These are phyloP conservation scores for Suillus clintonianus DNA, from an alignment of 768 basidiomycete genomes.

Conservation along the genomic window DNA sequence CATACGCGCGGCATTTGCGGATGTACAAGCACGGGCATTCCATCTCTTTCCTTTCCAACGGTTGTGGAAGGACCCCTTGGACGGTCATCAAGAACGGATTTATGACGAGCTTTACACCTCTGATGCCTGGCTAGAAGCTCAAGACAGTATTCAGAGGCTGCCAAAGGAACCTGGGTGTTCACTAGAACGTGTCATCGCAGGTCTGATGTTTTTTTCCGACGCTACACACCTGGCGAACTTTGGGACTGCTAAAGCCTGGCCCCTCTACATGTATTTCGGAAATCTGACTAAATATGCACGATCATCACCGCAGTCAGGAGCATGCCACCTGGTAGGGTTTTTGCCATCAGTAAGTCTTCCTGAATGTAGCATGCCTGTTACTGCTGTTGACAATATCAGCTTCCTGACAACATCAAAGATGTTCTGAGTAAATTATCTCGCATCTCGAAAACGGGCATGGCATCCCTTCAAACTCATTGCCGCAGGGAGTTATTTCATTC, in stretches of 20 bases:
- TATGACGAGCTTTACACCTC: slow-evolving; percentile 23
- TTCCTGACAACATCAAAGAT: slow-evolving; percentile 1
- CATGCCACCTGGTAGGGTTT: slow-evolving; percentile 14
- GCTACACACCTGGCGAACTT: slow-evolving; percentile 17
- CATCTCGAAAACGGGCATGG: neutral
- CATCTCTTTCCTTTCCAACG: slow-evolving; percentile 25
- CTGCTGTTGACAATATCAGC: neutral
- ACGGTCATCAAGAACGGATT: slow-evolving; percentile 8
- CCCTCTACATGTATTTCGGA: slow-evolving; percentile 17
- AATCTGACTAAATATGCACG: slow-evolving; percentile 20
- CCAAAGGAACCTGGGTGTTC: slow-evolving; percentile 15
- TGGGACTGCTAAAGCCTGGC: slow-evolving; percentile 20
- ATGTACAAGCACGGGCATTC: slow-evolving; percentile 9
- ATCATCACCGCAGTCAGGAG: slow-evolving; percentile 8
- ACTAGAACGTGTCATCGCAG: slow-evolving; percentile 8
- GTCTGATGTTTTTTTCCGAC: neutral
- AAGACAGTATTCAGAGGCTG: slow-evolving; percentile 18
- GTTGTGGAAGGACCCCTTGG: slow-evolving; percentile 6
- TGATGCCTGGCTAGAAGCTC: slow-evolving; percentile 15
- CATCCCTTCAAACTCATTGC: neutral
- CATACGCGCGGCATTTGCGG: slow-evolving; percentile 10
- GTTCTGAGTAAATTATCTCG: neutral
- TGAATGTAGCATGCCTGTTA: neutral
- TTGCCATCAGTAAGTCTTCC: slow-evolving; percentile 18
- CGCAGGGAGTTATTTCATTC: slow-evolving; percentile 10